These are phyloP conservation scores for Starmerella riodocensis DNA, from an alignment of 805 yeast species.

Conservation along the genomic window DNA sequence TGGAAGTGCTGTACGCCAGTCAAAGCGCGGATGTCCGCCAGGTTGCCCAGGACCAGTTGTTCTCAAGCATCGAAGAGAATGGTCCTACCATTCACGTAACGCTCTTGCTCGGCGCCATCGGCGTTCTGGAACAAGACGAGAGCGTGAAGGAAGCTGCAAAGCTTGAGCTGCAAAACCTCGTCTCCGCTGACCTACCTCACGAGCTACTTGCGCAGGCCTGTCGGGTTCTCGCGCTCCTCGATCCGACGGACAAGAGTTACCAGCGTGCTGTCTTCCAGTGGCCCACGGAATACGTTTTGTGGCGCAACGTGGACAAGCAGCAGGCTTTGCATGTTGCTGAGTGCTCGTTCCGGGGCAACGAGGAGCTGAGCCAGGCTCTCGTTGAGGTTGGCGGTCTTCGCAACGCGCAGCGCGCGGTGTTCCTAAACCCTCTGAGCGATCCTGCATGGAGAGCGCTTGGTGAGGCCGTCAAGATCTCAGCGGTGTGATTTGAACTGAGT, in stretches of 20 bases:
- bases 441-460: slow-evolving; percentile 7
- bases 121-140: slow-evolving; percentile 46
- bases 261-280: slow-evolving; percentile 59
- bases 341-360: slow-evolving; percentile 36
- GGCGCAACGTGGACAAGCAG: slow-evolving; percentile 49
- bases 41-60: slow-evolving; percentile 75
- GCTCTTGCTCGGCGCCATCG: slow-evolving; percentile 65
- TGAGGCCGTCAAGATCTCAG: background rate
- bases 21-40: slow-evolving; percentile 65
- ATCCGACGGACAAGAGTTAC: slow-evolving; percentile 34
- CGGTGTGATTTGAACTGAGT: too few relatives aligned
- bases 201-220: slow-evolving; percentile 29
- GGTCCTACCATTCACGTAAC: slow-evolving; percentile 60
- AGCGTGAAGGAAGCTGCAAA: slow-evolving; percentile 48
- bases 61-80: slow-evolving; percentile 44
- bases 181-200: slow-evolving; percentile 33
- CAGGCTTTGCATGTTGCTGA: slow-evolving; percentile 49
- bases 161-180: slow-evolving; percentile 47
- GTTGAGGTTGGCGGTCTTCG: slow-evolving; percentile 36
- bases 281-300: slow-evolving; percentile 55
- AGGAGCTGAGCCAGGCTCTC: slow-evolving; percentile 41
- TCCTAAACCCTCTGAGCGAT: slow-evolving; percentile 23
- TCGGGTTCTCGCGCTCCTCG: slow-evolving; percentile 13
- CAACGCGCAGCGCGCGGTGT: slow-evolving; percentile 53
- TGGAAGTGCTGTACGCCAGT: slow-evolving; percentile 67